Base-by-base conservation (phyloP, 164 flowering plant genomes). In the Tinospora cordifolia region DNA sequence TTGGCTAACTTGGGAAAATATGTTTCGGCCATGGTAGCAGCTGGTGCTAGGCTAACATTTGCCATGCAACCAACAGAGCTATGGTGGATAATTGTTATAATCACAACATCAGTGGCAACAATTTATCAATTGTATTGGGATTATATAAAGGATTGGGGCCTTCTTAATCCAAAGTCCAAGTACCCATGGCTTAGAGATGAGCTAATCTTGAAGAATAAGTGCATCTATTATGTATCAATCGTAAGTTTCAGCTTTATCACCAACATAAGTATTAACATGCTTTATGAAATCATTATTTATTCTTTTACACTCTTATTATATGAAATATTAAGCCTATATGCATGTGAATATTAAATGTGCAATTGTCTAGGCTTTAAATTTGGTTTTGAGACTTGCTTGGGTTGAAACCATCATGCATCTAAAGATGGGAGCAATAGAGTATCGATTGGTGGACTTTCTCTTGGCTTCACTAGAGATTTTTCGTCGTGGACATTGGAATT, bases 401-500 rank as follows among this genome's bases (percentile, higher is more conserved):
- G 87, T 95, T 66, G 96, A 92, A 77, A 81, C 89, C 2, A 83
- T 92, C 68, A 77, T 86, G 77, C 69, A 73, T 17, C 79, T 91
- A 63, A 78, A 79, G 11, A 17, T 81, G 6, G 83, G 81, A 21
- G 51, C 70, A 34, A 69, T 90, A 21, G 87, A 88, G 69, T 76
- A 84, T 39, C 79, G 82, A 38, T 41, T 91, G 71, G 78, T 91
- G 1, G 97, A 90, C 17, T 95, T 95, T 76, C 79, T 85, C 63
- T 76, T 91, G 81, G 96, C 98, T 75, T 91, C 91, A 19, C 66
- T 90, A 3, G 99, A 95, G 78, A 89, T 95, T 13, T 85, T 92
- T 26, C 85, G 99, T 1, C 86, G 99, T 46, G 99, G 99, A 30
- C 99, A 95, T 76, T 92, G 99, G 99, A 95, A 95, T 68, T 95